Conservation (phyloP, 768 basidiomycete species). For the Termitomyces sp. region DNA sequence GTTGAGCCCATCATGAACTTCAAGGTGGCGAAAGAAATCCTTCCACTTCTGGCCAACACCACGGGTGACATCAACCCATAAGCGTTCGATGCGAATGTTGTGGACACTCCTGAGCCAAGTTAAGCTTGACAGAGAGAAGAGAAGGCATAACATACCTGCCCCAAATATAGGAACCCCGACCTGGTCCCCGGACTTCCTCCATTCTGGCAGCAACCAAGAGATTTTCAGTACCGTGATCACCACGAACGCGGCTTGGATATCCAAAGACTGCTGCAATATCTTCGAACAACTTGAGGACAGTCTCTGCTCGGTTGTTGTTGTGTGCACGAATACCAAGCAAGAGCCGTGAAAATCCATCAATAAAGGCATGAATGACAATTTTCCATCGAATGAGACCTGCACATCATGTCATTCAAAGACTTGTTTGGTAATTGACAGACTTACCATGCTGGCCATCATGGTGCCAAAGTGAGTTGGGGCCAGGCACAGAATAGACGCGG, state of each 20-base stretch:
- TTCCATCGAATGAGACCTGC: too few relatives aligned
- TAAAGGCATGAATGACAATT: too few relatives aligned
- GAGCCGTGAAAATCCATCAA: conserved; percentile 28
- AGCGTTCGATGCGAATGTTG: conserved; percentile 37
- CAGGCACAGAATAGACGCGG: conserved; percentile 23
- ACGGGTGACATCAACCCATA: too few relatives aligned
- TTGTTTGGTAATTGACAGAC: too few relatives aligned
- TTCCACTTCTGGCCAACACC: conserved; percentile 40
- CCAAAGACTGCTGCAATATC: too few relatives aligned
- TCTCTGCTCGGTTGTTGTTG: conserved; percentile 40
- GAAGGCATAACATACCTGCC: conserved; percentile 24
- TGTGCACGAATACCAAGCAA: conserved; percentile 33
- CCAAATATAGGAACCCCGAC: conserved; percentile 42
- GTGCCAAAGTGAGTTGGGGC: conserved; percentile 31
- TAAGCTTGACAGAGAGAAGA: neutral
- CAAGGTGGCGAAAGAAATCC: conserved; percentile 33
- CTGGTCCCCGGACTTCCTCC: conserved; percentile 22
- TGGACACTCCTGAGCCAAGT: conserved; percentile 37
- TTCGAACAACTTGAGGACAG: too few relatives aligned
- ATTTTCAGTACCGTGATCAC: conserved; percentile 36
- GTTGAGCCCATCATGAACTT: too few relatives aligned
- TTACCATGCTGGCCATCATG: conserved; percentile 33
- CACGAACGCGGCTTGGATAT: conserved; percentile 27
- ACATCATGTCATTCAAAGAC: too few relatives aligned
- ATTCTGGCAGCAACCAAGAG: conserved; percentile 29